phyloP scores from a whole-genome alignment of 768 basidiomycete species.

The Termitomyces sp. region DNA sequence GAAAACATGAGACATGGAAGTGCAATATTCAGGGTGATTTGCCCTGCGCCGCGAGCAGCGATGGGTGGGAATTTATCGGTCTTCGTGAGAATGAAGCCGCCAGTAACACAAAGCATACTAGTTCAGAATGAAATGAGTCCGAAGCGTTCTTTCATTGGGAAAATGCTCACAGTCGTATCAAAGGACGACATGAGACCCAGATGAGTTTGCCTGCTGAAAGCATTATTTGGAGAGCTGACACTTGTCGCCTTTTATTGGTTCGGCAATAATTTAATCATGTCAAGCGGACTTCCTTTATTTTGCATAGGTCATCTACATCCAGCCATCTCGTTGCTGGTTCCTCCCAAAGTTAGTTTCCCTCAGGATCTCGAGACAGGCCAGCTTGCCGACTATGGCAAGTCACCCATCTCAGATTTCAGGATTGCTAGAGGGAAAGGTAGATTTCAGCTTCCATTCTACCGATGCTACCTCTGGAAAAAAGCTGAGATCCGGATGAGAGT shows the following conservation, averaged over 20 bases:
- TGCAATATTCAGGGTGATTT: conserved; percentile 58
- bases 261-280: no score
- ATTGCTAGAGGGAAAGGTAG: conserved; percentile 25
- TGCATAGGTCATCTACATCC: conserved; percentile 25
- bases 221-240: conserved; percentile 11
- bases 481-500: conserved; percentile 23
- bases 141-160: background rate
- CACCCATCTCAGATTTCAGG: conserved; percentile 23
- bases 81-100: conserved; percentile 55
- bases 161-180: conserved; percentile 48
- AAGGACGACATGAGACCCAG: conserved; percentile 57
- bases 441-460: conserved; percentile 22
- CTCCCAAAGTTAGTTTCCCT: no score
- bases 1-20: conserved; percentile 66
- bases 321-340: background rate
- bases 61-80: conserved; percentile 52
- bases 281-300: no score
- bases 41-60: conserved; percentile 55
- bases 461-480: conserved; percentile 8
- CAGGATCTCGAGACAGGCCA: conserved; percentile 12
- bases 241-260: background rate
- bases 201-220: conserved; percentile 41
- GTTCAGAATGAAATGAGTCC: background rate
- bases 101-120: conserved; percentile 47
- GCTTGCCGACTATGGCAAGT: conserved; percentile 28